Base-by-base conservation (phyloP, 2,329 filamentous ascomycete genomes). In the Sporothrix pallida region DNA sequence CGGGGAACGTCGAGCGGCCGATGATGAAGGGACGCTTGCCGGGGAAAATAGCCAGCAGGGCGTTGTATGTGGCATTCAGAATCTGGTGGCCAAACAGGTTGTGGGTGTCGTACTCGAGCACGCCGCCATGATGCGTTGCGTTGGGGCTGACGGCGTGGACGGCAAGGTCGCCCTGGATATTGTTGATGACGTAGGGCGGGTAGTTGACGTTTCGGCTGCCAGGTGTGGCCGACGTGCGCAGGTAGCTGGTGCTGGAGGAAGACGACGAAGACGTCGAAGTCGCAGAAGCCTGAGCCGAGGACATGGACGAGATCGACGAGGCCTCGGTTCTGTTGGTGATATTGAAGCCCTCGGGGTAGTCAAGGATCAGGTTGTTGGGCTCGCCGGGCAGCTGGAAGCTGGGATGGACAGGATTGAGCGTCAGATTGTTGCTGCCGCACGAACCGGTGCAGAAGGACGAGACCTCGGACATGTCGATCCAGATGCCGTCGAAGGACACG, bases 1-100 rank as follows among this genome's bases (percentile, higher is more conserved):
- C 93, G 10, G 92, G 87, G 78, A 95, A 96, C 0, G 93, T 96
- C 54, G 91, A 93, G 17, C 94, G 90, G 0, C 92, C 92, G 78
- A 97, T 87, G 79, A 97, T 92, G 82, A 97, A 93, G 0, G 94
- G 94, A 0, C 94, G 89, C 80, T 92, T 92, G 15, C 83, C 85
- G 0, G 91, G 89, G 74, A 89, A 88, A 20, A 93, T 84, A 1
- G 84, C 80, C 2, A 91, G 83, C 46, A 96, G 87, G 73, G 89
- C 92, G 65, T 91, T 83, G 79, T 94, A 93, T 0, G 93, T 96
- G 10, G 92, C 92, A 74, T 92, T 92, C 73, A 94, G 84, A 76
- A 95, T 92, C 80, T 91, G 89, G 78, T 92, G 87, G 0, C 93
- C 93, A 78, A 87, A 95, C 0, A 96, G 82, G 78, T 93, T 96